Conservation (phyloP, 495 filamentous ascomycete genomes). For the Penicillium crystallinum region DNA sequence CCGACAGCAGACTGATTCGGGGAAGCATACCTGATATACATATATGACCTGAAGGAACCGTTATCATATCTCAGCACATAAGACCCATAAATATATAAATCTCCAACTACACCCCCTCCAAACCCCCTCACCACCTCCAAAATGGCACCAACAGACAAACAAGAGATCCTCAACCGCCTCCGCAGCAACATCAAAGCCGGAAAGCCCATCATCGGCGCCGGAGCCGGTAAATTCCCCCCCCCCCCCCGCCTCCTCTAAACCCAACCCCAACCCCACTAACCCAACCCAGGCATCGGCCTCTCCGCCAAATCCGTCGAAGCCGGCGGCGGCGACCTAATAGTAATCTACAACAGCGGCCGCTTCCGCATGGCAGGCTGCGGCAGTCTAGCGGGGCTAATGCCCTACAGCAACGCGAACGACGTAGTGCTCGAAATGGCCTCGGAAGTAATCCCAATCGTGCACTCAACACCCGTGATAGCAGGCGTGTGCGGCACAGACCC, state of each 20-base stretch:
- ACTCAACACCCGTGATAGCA: slow-evolving; percentile 57
- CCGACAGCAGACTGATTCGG: no score
- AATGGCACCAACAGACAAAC: slow-evolving; percentile 44
- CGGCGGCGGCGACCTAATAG: slow-evolving; percentile 62
- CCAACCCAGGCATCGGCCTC: slow-evolving; percentile 58
- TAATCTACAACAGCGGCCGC: slow-evolving; percentile 68
- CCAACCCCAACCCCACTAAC: background rate
- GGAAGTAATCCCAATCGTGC: slow-evolving; percentile 56
- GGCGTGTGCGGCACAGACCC: slow-evolving; percentile 65
- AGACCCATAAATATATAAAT: no score
- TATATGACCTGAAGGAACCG: no score
- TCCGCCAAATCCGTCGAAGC: slow-evolving; percentile 65
- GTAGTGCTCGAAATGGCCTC: slow-evolving; percentile 61
- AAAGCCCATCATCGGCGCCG: slow-evolving; percentile 59
- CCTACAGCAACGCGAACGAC: slow-evolving; percentile 66
- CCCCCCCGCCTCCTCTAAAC: background rate
- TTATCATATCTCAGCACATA: no score
- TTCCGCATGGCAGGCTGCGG: slow-evolving; percentile 71
- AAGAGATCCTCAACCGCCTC: slow-evolving; percentile 52
- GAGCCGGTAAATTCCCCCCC: slow-evolving; percentile 45
- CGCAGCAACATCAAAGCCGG: slow-evolving; percentile 46
- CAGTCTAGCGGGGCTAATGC: slow-evolving; percentile 66
- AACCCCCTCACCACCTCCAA: background rate
- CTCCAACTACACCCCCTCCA: no score
- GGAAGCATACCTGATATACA: no score